A percentile compares a stretch with the other conserved stretches of the same genome.
phyloP scores from a whole-genome alignment of 257 asterid species.

The Petrea volubilis region DNA sequence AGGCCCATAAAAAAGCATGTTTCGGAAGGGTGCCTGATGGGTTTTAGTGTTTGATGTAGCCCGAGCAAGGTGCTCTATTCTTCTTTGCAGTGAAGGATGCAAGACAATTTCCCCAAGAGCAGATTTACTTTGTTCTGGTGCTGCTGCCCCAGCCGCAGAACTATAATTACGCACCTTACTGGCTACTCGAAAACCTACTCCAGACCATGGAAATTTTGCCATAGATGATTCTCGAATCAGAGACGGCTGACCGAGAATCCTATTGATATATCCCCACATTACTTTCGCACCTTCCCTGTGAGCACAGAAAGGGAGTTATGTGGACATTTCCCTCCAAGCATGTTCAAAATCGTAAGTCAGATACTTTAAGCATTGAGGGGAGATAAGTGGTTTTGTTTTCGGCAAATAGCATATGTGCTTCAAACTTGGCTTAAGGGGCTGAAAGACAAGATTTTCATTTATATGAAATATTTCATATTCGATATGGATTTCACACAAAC shows the following conservation, averaged over 20 bases:
- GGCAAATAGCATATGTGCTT: not conserved
- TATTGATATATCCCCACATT: constrained; percentile 89
- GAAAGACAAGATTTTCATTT: not conserved
- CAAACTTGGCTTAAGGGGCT: not conserved
- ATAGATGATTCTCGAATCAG: constrained; percentile 96
- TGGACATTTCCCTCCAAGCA: not conserved
- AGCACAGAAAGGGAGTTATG: not conserved
- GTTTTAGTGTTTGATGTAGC: constrained; percentile 94
- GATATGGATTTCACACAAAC: not conserved
- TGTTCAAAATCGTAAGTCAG: constrained; percentile 1
- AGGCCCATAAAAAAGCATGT: constrained; percentile 97
- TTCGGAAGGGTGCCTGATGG: constrained; percentile 96
- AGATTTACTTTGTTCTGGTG: constrained; percentile 53
- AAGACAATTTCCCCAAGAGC: constrained; percentile 66
- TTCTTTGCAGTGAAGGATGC: constrained; percentile 84
- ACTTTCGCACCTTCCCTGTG: constrained; percentile 96
- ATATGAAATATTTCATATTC: not conserved
- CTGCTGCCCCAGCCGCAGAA: constrained; percentile 48
- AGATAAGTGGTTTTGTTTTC: not conserved
- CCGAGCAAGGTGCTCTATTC: constrained; percentile 92
- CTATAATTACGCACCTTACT: constrained; percentile 48
- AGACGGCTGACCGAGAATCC: constrained; percentile 98
- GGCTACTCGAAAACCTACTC: constrained; percentile 61
- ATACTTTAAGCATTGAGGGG: not conserved
- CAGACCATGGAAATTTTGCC: constrained; percentile 90